A percentile compares a stretch with the other conserved stretches of the same genome.
These are phyloP conservation scores for Colletotrichum lindemuthianum DNA, from an alignment of 2,329 filamentous ascomycete genomes.

Conservation along the genomic window DNA sequence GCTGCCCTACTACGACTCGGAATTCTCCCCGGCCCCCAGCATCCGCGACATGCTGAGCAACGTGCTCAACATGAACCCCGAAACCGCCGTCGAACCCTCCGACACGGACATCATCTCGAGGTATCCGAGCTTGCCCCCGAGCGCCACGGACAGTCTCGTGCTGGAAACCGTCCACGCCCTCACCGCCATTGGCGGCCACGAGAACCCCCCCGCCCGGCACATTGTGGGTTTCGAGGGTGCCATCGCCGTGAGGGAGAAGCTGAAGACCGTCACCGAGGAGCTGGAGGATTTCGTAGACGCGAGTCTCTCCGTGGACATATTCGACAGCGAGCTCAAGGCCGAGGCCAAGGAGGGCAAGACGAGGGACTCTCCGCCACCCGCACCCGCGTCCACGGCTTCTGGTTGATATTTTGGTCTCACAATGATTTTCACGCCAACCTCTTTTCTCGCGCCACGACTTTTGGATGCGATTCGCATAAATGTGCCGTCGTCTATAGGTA, in stretches of 20 bases:
- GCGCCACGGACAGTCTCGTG: conserved; percentile 78
- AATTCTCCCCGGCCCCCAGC: conserved; percentile 79
- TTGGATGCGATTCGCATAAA: not conserved
- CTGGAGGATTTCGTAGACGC: conserved; percentile 95
- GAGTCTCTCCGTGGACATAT: conserved; percentile 85
- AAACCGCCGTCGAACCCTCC: conserved; percentile 59
- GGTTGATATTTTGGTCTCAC: not conserved
- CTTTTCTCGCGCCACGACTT: too few species aligned
- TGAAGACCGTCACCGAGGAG: conserved; percentile 96
- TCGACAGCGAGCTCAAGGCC: conserved; percentile 63
- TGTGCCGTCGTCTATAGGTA: conserved; percentile 19
- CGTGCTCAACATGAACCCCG: conserved; percentile 80
- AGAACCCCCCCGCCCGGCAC: conserved; percentile 93
- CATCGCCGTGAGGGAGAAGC: conserved; percentile 89
- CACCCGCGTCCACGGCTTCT: conserved; percentile 29
- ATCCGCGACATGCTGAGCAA: conserved; percentile 85
- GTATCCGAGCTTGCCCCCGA: conserved; percentile 77
- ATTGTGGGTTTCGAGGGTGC: conserved; percentile 94
- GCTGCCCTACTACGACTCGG: conserved; percentile 71
- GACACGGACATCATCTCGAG: conserved; percentile 65
- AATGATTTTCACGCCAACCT: too few species aligned
- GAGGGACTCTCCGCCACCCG: conserved; percentile 40
- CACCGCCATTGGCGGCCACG: conserved; percentile 91
- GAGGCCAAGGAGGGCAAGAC: conserved; percentile 58
- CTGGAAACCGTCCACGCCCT: conserved; percentile 92